Conservation (phyloP, 768 basidiomycete species). For the Coprinopsis sp. region DNA sequence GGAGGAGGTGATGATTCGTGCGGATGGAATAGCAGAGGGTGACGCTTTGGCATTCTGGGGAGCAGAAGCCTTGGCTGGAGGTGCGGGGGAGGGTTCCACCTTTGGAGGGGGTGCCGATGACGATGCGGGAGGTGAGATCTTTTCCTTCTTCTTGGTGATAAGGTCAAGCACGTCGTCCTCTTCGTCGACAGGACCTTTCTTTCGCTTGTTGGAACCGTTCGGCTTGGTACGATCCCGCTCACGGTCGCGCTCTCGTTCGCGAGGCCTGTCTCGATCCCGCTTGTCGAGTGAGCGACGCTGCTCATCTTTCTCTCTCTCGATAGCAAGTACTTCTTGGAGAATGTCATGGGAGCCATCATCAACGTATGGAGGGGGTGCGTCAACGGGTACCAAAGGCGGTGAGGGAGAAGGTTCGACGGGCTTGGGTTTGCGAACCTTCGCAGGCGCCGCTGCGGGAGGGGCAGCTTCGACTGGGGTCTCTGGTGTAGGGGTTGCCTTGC, state of each 20-base stretch:
- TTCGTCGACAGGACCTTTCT: constrained; percentile 15
- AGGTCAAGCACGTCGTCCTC: constrained; percentile 8
- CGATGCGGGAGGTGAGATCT: constrained; percentile 7
- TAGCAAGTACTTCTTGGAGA: constrained; percentile 76
- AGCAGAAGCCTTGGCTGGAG: background rate
- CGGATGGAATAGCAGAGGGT: background rate
- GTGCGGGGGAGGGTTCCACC: background rate
- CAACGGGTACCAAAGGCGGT: constrained; percentile 43
- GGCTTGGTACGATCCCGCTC: background rate
- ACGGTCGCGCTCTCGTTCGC: constrained; percentile 2
- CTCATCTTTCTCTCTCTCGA: constrained; percentile 64
- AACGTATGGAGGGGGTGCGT: constrained; percentile 61
- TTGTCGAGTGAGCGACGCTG: background rate
- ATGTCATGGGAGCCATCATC: constrained; percentile 83
- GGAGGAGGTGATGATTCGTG: constrained; percentile 7
- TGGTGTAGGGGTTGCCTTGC: constrained; percentile 29
- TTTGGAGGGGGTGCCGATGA: constrained; percentile 17
- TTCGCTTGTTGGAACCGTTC: constrained; percentile 4
- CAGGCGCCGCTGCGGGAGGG: constrained; percentile 29
- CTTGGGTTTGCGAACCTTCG: constrained; percentile 38
- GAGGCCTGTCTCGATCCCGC: constrained; percentile 12
- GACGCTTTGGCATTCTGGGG: constrained; percentile 4
- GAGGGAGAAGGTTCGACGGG: constrained; percentile 27
- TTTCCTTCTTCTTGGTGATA: constrained; percentile 14
- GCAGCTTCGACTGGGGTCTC: constrained; percentile 24